phyloP scores from a whole-genome alignment of 148 eudicot genomes.

The Rhododendron simsii region DNA sequence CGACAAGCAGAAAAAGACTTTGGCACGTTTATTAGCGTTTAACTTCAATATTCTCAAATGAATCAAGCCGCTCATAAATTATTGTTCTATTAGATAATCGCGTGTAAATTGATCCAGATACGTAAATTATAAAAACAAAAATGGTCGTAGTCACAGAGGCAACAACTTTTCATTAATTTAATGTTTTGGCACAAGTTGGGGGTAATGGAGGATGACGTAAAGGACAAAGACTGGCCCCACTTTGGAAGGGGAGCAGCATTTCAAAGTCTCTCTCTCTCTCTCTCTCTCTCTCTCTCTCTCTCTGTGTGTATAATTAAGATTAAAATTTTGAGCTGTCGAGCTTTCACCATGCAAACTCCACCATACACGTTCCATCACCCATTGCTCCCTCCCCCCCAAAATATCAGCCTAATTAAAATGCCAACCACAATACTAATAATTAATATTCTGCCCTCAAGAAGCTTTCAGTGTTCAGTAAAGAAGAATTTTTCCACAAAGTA shows the following conservation, averaged over 20 bases:
- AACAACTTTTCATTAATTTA: conserved; percentile 4
- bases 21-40: too few relatives aligned
- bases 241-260: conserved; percentile 5
- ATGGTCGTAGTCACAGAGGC: not conserved
- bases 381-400: not conserved
- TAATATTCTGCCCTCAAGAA: not conserved
- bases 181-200: not conserved
- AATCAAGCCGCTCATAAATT: too few relatives aligned
- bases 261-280: conserved; percentile 6
- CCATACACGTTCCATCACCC: conserved; percentile 23
- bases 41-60: too few relatives aligned
- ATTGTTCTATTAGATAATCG: too few relatives aligned
- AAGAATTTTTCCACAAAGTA: not conserved
- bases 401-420: conserved; percentile 2
- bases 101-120: too few relatives aligned
- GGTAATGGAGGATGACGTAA: not conserved
- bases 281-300: not conserved
- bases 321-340: conserved; percentile 13
- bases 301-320: not conserved
- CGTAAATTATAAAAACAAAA: not conserved
- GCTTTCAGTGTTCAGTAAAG: not conserved
- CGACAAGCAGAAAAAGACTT: too few relatives aligned
- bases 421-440: not conserved
- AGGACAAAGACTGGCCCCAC: conserved; percentile 9
- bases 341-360: conserved; percentile 34